Base-by-base conservation (phyloP, 345 rosid species). In the Eucalyptus cloeziana region DNA sequence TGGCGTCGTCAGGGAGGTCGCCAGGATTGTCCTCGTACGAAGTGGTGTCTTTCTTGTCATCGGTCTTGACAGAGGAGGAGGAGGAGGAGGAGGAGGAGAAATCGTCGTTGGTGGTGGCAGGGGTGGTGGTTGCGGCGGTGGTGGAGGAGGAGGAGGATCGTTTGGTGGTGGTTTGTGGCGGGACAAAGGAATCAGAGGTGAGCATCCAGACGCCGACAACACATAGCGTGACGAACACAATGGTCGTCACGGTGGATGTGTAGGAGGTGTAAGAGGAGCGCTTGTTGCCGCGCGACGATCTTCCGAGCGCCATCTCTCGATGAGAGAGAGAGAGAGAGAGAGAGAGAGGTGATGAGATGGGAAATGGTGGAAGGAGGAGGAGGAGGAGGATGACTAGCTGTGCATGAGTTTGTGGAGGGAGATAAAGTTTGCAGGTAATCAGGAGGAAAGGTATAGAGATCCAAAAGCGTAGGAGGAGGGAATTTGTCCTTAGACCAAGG, bases 161-260 rank as follows among this genome's bases (percentile, higher is more conserved):
- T 86, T 89, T 92, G 86, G 89, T 87, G 92, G 94, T 91, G 86
- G 93, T 87, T 87, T 89, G 93, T 3, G 95, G 94, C 25, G 98
- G 92, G 16, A 88, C 87, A 71, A 93, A 44, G 47, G 96, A 91
- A 92, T 93, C 94, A 10, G 95, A 93, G 60, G 94, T 91, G 24
- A 97, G 94, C 97, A 96, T 94, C 99, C 98, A 98, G 2, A 95
- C 96, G 49, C 97, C 99, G 0, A 98, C 27, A 37, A 95, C 94
- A 76, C 98, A 96, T 17, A 98, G 80, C 80, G 94, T 92, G 10
- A 96, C 92, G 89, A 98, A 95, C 25, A 94, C 88, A 10, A 98
- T 85, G 19, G 96, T 96, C 44, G 96, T 95, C 60, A 97, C 71
- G 87, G 87, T 62, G 30, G 88, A 87, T 13, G 85, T 90, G 91